Percentiles rank a stretch among this genome's conserved stretches.
phyloP scores from a whole-genome alignment of 1,139 yeast genomes.

The Kodamaea suecica region DNA sequence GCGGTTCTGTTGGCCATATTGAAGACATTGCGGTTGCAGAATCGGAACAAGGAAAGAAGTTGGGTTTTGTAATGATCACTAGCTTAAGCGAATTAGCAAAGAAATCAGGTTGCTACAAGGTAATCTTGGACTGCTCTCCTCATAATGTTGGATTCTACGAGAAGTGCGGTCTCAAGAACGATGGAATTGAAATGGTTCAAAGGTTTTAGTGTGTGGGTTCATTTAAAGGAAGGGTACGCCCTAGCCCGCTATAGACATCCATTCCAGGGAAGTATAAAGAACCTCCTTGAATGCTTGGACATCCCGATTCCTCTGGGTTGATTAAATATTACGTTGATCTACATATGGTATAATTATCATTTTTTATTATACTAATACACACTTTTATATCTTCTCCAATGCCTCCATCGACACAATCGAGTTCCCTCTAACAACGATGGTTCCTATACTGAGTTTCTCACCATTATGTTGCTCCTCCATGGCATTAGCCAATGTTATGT shows the following conservation, averaged over 20 bases:
- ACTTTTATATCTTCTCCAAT: slow-evolving; percentile 22
- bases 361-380: too few species aligned
- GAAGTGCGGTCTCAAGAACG: slow-evolving; percentile 68
- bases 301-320: too few species aligned
- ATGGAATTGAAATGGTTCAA: slow-evolving; percentile 71
- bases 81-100: slow-evolving; percentile 60
- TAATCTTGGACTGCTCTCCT: slow-evolving; percentile 83
- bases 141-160: slow-evolving; percentile 82
- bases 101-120: slow-evolving; percentile 73
- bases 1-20: slow-evolving; percentile 89
- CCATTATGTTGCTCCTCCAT: slow-evolving; percentile 56
- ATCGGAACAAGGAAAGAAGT: slow-evolving; percentile 76
- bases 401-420: slow-evolving; percentile 57
- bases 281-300: too few species aligned
- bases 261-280: too few species aligned
- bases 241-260: too few species aligned
- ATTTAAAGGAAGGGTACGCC: not conserved
- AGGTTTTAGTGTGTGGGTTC: slow-evolving; percentile 17
- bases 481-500: slow-evolving; percentile 72
- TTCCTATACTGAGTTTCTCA: slow-evolving; percentile 53
- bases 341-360: too few species aligned
- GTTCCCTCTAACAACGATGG: slow-evolving; percentile 59
- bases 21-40: slow-evolving; percentile 87
- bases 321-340: too few species aligned
- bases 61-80: slow-evolving; percentile 68